Evolutionary conservation across 371 early-diverging fungal genomes (phyloP), one percentile per base, ranked within the genome.

Genomic region (Mucor plumbeus): DNA sequence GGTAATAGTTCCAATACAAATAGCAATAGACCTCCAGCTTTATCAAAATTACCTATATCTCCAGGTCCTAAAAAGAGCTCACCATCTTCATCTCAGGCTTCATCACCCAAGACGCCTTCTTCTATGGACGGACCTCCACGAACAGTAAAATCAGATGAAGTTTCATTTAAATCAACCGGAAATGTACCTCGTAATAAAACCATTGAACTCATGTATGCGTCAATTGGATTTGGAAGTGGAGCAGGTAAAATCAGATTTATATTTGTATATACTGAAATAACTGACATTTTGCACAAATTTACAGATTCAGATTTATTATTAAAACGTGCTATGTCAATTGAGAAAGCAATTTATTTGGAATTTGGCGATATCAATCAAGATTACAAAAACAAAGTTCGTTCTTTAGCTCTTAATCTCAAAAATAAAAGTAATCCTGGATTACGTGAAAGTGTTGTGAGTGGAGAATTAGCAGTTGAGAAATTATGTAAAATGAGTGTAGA

Each of bases 351-450:
- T 31, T 92, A 85, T 70, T 68, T 73, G 39, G 85, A 90, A 63
- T 83, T 81, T 39, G 69, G 71, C 26, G 63, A 64, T 31, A 75
- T 82, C 8, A 82, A 84, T 44, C 80, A 86, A 55, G 79, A 77
- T 0, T 98, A 97, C 84, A 93, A 93, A 69, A 76, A 74, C 60
- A 88, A 91, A 59, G 87, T 96, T n/a, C 89, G 97, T 21, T 87
- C 94, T 21, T 82, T 95, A 44, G 84, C 87, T 36, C 76, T 91
- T 59, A 97, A 96, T 70, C 78, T 98, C 31, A 91, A 91, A 60
- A 91, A 91, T 75, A 91, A 91, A 72, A 85, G 78, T 67, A 97
- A 97, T 70, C 94, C 95, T 9, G 87, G 82, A 21, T 82, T 97
- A 68, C 85, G 94, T 59, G 85, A 85, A 47, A 80, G 87, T 33